A percentile compares a stretch with the other conserved stretches of the same genome.
Conservation (phyloP, 2,329 filamentous ascomycete species). For the Fusarium albidum region DNA sequence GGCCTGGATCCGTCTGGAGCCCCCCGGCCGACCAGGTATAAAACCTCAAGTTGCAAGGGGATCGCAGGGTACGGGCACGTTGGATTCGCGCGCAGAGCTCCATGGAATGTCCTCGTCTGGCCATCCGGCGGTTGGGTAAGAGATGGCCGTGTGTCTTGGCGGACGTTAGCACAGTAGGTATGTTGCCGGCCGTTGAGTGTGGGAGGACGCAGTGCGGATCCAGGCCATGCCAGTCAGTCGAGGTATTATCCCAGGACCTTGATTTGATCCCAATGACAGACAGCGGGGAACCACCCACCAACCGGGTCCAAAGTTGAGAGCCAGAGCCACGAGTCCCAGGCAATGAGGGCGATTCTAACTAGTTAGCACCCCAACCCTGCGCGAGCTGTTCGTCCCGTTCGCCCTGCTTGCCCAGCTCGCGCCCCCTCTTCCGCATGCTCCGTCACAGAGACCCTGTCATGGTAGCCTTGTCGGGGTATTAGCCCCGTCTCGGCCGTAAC, state of each 20-base stretch:
- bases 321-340: slow-evolving; percentile 35
- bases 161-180: slow-evolving; percentile 29
- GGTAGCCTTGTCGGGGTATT: slow-evolving; percentile 39
- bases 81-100: slow-evolving; percentile 25
- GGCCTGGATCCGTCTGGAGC: slow-evolving; percentile 35
- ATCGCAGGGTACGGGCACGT: slow-evolving; percentile 26
- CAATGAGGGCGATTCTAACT: slow-evolving; percentile 33
- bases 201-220: slow-evolving; percentile 24
- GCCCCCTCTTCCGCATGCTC: slow-evolving; percentile 33
- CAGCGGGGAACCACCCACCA: slow-evolving; percentile 40
- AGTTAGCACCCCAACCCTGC: slow-evolving; percentile 34
- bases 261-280: slow-evolving; percentile 31
- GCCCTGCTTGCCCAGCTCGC: slow-evolving; percentile 36
- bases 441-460: slow-evolving; percentile 32
- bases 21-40: slow-evolving; percentile 31
- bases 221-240: slow-evolving; percentile 23
- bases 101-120: slow-evolving; percentile 15
- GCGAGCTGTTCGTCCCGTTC: slow-evolving; percentile 37
- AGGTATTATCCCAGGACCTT: slow-evolving; percentile 31
- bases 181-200: not conserved
- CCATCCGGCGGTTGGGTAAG: slow-evolving; percentile 16
- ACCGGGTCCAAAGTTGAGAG: slow-evolving; percentile 33
- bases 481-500: slow-evolving; percentile 40
- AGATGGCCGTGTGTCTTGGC: slow-evolving; percentile 25
- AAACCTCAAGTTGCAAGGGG: slow-evolving; percentile 31